Percentiles rank a stretch among this genome's conserved stretches.
phyloP scores from a whole-genome alignment of 73 alveolate genomes.

The Paramecium octaurelia region DNA sequence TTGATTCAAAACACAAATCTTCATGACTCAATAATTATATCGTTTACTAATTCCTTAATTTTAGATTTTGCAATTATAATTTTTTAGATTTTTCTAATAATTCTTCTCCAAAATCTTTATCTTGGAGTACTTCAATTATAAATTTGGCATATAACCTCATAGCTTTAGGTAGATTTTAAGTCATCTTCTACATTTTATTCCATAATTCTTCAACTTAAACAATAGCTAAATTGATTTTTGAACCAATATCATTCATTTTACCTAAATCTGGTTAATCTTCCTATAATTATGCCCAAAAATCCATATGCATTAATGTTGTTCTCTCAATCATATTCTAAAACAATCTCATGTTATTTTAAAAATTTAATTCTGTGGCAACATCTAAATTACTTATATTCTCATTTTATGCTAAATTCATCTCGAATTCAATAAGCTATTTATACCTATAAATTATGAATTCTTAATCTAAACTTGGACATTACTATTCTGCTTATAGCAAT shows the following conservation, averaged over 20 bases:
- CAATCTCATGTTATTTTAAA: constrained; percentile 17
- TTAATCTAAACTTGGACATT: constrained; percentile 39
- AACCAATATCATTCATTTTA: constrained; percentile 50
- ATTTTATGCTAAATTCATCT: neutral
- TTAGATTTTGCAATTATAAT: neutral
- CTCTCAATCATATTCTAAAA: constrained; percentile 51
- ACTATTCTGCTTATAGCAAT: constrained; percentile 9
- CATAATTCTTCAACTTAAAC: constrained; percentile 53
- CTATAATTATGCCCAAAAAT: constrained; percentile 55
- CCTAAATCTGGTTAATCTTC: constrained; percentile 61
- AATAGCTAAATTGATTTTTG: constrained; percentile 30
- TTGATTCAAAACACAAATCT: neutral
- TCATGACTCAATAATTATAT: neutral
- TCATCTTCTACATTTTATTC: constrained; percentile 36
- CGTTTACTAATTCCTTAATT: neutral
- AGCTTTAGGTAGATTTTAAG: constrained; percentile 42
- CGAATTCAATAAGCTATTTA: neutral
- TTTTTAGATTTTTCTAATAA: neutral
- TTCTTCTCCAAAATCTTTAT: constrained; percentile 34
- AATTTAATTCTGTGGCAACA: constrained; percentile 41
- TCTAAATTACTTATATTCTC: constrained; percentile 23
- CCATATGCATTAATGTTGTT: constrained; percentile 55
- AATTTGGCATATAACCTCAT: constrained; percentile 57
- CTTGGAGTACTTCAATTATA: constrained; percentile 43
- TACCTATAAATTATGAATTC: constrained; percentile 28